Conservation (phyloP, 139 green algal genomes). For the Pycnococcus provasolii region DNA sequence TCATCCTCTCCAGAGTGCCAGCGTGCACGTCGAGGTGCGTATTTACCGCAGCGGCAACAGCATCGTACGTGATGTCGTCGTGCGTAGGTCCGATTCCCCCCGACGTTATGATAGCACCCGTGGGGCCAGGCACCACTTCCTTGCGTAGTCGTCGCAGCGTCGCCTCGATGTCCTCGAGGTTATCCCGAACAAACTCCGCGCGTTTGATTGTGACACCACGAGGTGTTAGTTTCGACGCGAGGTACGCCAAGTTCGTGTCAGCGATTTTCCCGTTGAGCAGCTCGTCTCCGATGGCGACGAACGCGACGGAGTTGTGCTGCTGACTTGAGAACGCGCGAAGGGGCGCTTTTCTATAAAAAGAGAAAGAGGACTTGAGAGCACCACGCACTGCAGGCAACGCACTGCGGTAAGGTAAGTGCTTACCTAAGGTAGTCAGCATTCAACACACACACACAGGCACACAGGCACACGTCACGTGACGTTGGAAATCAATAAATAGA, state of each 20-base stretch:
- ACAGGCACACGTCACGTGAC: no score
- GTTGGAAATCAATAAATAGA: no score
- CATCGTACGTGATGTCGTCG: constrained; percentile 76
- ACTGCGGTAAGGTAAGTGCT: no score
- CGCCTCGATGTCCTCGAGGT: constrained; percentile 44
- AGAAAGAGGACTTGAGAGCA: no score
- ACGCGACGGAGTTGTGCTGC: neutral
- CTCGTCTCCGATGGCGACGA: constrained; percentile 59
- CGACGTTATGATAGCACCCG: constrained; percentile 57
- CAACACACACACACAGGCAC: no score
- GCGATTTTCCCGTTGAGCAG: constrained; percentile 59
- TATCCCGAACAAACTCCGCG: constrained; percentile 51
- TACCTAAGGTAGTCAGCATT: no score
- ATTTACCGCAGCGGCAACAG: constrained; percentile 44
- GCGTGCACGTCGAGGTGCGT: constrained; percentile 18
- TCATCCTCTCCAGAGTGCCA: constrained; percentile 41
- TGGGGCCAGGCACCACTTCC: constrained; percentile 36
- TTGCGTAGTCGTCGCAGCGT: constrained; percentile 36
- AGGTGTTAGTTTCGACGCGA: constrained; percentile 59
- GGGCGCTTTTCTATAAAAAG: no score
- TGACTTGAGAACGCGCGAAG: no score
- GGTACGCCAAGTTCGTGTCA: constrained; percentile 62
- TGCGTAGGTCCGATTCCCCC: constrained; percentile 78
- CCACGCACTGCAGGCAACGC: no score
- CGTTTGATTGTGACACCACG: constrained; percentile 59